Base-by-base conservation (phyloP, 2,329 filamentous ascomycete genomes). In the Conoideocrella luteorostrata region DNA sequence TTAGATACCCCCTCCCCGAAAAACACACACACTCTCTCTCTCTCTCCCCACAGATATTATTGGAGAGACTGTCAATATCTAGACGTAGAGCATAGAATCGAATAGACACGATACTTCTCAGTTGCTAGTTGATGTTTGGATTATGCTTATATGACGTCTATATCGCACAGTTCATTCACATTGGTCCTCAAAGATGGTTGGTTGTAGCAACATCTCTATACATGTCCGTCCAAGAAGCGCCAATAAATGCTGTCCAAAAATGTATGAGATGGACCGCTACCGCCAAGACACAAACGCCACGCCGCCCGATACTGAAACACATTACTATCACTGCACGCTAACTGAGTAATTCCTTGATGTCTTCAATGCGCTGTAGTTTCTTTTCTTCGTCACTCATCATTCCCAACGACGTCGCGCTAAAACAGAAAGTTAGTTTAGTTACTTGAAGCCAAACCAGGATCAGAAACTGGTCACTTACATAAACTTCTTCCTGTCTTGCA, bases 301-400 rank as follows among this genome's bases (percentile, higher is more conserved):
- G n/a, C 20, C 15, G 23, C 34, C 18, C 23, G 22, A 6, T 20
- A 28, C 11, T 7, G 5, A 9, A 24, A 26, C 7, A 38, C n/a
- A 38, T 17, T 5, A 15, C 5, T 18, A n/a, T 13, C 33, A 13
- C 9, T n/a, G 18, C 21, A 40, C 32, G 29, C 20, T 55, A 79
- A 56, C 84, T 88, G 38, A 98, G 75, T 53, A 98, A 69, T 64
- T 96, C 86, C 65, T 85, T 91, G 52, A 97, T 89, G 66, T 98
- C 93, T 62, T 96, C 91, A 50, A 97, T 90, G 30, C 88, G 75
- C 62, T 93, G 86, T 48, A 88, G 71, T 60, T 83, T 88, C 75
- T 93, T 95, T 64, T 96, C 90, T 51, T 96, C 90, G 49, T 96
- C 89, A 43, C 75, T 85, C 80, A 95, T 94, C 81, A 98, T 91